phyloP scores from a whole-genome alignment of 73 alveolate species.

The Paraurostyla sp. region DNA sequence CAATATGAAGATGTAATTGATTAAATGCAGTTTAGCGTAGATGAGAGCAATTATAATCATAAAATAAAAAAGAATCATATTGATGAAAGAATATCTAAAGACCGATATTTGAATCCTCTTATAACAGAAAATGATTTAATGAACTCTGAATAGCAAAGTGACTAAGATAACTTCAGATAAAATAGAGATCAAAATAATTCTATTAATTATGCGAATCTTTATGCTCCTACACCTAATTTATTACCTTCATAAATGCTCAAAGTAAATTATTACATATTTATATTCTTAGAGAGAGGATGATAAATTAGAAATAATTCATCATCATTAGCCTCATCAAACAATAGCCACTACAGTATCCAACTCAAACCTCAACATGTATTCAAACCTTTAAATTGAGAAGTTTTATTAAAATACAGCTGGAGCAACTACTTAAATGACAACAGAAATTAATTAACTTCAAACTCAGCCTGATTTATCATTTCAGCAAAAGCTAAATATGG shows the following conservation, averaged over 20 bases:
- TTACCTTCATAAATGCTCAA: neutral
- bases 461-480: neutral
- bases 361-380: no score
- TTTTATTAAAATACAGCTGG: neutral
- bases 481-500: slow-evolving; percentile 28
- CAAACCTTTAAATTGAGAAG: neutral
- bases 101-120: slow-evolving; percentile 22
- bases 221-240: slow-evolving; percentile 24
- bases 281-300: neutral
- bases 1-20: no score
- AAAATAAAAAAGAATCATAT: no score
- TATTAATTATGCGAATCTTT: neutral
- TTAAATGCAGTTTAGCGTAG: no score
- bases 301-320: neutral
- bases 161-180: neutral
- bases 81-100: slow-evolving; percentile 14
- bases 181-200: neutral
- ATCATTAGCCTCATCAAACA: neutral
- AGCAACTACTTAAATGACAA: neutral
- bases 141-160: neutral
- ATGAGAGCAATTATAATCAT: no score
- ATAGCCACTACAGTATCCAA: no score
- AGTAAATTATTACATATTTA: neutral
- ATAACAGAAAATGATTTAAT: neutral
- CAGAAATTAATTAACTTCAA: neutral